Evolutionary conservation across 768 basidiomycete genomes (phyloP).

Genomic region (Tylopilus rubrobrunneus): DNA sequence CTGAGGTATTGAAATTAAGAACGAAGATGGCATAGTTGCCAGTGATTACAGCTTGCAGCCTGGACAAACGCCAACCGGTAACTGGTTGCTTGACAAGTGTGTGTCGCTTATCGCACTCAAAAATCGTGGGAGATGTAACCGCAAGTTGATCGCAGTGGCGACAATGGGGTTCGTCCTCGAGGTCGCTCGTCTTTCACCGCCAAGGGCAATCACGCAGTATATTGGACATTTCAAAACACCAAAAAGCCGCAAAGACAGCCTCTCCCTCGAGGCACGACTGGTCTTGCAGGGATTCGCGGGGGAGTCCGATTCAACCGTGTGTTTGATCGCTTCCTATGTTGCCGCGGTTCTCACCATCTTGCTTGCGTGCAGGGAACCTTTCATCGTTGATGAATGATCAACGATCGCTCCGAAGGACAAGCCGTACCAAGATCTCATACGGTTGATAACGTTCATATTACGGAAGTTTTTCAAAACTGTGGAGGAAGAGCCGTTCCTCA

Average conservation of each 20-base stretch:
- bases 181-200: constrained; percentile 76
- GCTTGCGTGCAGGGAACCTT: constrained; percentile 67
- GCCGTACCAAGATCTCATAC: constrained; percentile 77
- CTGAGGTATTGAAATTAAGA: too few species aligned
- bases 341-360: constrained; percentile 9
- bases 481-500: constrained; percentile 77
- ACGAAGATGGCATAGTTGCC: too few species aligned
- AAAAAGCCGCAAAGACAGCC: constrained; percentile 62
- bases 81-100: too few species aligned
- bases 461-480: constrained; percentile 93
- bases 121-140: too few species aligned
- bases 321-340: constrained; percentile 29
- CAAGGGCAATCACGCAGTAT: constrained; percentile 74
- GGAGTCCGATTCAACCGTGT: constrained; percentile 87
- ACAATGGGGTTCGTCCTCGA: constrained; percentile 33
- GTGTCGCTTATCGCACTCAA: too few species aligned
- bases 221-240: constrained; percentile 67
- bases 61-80: too few species aligned
- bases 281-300: constrained; percentile 66
- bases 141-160: constrained; percentile 16
- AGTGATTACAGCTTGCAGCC: too few species aligned
- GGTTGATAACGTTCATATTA: constrained; percentile 81
- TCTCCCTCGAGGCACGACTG: constrained; percentile 59
- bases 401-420: constrained; percentile 69
- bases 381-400: constrained; percentile 76